Evolutionary conservation across 805 yeast species (phyloP).

Genomic region (Cyberlindnera sargentensis): DNA sequence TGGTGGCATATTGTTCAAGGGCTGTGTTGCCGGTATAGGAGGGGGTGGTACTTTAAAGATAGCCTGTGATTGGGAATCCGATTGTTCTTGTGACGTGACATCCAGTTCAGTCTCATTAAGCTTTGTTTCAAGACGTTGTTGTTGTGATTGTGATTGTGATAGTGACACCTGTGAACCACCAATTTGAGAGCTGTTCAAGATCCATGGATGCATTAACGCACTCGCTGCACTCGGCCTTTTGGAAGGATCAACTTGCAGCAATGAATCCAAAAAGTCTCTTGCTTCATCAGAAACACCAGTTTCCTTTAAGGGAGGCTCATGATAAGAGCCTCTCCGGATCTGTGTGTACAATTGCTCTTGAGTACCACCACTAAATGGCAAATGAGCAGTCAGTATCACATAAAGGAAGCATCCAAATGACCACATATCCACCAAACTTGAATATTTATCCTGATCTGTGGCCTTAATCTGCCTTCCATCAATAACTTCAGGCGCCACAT

Average conservation of each 20-base stretch:
- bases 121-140: slow-evolving; percentile 32
- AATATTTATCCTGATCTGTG: slow-evolving; percentile 40
- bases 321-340: slow-evolving; percentile 72
- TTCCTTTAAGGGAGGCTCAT: slow-evolving; percentile 64
- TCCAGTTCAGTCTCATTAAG: slow-evolving; percentile 5
- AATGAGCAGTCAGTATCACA: slow-evolving; percentile 85
- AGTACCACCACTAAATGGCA: slow-evolving; percentile 91
- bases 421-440: slow-evolving; percentile 95
- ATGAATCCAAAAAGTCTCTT: slow-evolving; percentile 57
- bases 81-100: neutral
- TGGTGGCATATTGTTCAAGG: slow-evolving; percentile 1
- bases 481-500: slow-evolving; percentile 91
- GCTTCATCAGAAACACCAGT: slow-evolving; percentile 64
- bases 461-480: slow-evolving; percentile 30
- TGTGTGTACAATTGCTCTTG: slow-evolving; percentile 78
- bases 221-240: slow-evolving; percentile 65
- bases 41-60: slow-evolving; percentile 18
- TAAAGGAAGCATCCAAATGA: slow-evolving; percentile 91
- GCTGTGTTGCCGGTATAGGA: neutral
- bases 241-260: slow-evolving; percentile 73
- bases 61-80: slow-evolving; percentile 2
- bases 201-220: slow-evolving; percentile 82
- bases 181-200: slow-evolving; percentile 25
- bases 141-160: slow-evolving; percentile 68
- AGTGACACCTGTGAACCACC: slow-evolving; percentile 41